Conservation (phyloP, 2,329 filamentous ascomycete genomes). For the Aureobasidium namibiae region DNA sequence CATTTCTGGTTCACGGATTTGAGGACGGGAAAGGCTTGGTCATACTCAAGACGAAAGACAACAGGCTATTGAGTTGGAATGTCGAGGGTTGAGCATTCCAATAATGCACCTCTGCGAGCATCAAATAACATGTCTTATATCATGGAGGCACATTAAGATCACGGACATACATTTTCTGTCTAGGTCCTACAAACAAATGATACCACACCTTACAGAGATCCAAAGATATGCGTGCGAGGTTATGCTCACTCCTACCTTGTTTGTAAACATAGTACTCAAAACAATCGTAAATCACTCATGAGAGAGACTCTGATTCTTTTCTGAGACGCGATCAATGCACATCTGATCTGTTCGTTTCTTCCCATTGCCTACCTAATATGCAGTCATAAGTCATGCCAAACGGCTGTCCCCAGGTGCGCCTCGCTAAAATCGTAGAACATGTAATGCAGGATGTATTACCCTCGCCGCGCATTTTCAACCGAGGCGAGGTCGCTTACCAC, state of each 20-base stretch:
- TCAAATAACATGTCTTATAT: too few species aligned
- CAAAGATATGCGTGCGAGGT: too few species aligned
- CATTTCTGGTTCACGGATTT: constrained; percentile 23
- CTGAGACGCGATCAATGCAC: constrained; percentile 20
- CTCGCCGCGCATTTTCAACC: constrained; percentile 8
- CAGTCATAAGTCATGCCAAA: constrained; percentile 9
- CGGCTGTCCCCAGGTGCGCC: constrained; percentile 10
- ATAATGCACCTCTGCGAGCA: too few species aligned
- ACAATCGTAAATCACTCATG: constrained; percentile 55
- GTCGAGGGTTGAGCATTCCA: constrained; percentile 14
- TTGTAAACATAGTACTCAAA: constrained; percentile 21
- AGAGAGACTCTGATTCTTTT: constrained; percentile 54
- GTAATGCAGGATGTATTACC: not conserved
- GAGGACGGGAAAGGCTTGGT: constrained; percentile 21
- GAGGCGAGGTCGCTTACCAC: constrained; percentile 20
- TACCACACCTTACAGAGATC: too few species aligned
- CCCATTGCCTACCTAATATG: not conserved
- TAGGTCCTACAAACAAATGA: too few species aligned
- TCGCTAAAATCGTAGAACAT: constrained; percentile 8
- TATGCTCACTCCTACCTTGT: constrained; percentile 14
- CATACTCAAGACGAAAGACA: constrained; percentile 20
- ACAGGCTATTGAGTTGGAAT: constrained; percentile 26
- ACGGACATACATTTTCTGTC: too few species aligned
- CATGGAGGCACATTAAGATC: too few species aligned
- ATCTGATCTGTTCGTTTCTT: not conserved